These are phyloP conservation scores for Schoenoplectus tabernaemontani DNA, from an alignment of 202 grass and related monocot genomes.

Conservation along the genomic window DNA sequence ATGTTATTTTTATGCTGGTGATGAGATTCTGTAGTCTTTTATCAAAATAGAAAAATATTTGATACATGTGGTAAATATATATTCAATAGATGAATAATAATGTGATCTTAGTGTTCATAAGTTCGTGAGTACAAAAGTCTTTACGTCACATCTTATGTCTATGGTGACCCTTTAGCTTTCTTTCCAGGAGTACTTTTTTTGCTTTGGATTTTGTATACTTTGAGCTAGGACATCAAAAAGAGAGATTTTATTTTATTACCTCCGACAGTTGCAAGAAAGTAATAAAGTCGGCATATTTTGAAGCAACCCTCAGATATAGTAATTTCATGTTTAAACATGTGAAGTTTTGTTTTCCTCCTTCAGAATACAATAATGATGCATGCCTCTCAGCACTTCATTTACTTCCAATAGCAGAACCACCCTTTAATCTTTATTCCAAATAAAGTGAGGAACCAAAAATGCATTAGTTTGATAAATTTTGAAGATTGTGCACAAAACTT, in stretches of 20 bases:
- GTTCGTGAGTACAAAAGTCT: not conserved
- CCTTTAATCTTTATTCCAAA: not conserved
- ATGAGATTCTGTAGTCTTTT: not conserved
- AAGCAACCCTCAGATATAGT: not conserved
- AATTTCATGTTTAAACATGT: not conserved
- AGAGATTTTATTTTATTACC: not conserved
- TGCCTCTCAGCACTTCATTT: not conserved
- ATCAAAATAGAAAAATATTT: not conserved
- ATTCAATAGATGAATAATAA: not conserved
- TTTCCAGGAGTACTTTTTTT: no score
- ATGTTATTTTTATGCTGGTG: not conserved
- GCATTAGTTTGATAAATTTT: not conserved
- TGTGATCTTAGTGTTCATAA: not conserved
- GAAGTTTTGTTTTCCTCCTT: not conserved
- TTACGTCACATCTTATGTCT: no score
- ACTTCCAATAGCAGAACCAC: not conserved
- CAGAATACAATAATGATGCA: not conserved
- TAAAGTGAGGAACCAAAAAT: not conserved
- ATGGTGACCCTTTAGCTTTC: not conserved
- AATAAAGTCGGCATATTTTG: not conserved
- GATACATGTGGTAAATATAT: not conserved
- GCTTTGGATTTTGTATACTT: not conserved
- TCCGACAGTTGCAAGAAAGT: not conserved
- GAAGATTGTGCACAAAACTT: not conserved
- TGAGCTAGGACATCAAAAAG: not conserved